A percentile compares a stretch with the other conserved stretches of the same genome.
phyloP scores from a whole-genome alignment of 768 basidiomycete species.

The Podaxis sp. region DNA sequence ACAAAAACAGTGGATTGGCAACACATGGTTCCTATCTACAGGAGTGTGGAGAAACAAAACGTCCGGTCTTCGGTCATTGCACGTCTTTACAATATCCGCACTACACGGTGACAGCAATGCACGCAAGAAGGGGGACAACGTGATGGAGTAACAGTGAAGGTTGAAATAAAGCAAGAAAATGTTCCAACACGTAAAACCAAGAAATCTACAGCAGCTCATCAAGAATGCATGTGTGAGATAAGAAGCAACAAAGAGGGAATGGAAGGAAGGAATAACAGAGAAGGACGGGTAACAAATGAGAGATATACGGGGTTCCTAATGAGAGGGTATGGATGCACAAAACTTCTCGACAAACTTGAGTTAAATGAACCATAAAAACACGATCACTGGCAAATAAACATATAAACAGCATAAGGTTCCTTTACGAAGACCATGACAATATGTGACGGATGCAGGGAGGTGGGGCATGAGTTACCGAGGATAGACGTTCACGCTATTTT shows the following conservation, averaged over 20 bases:
- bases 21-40: neutral
- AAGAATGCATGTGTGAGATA: conserved; percentile 4
- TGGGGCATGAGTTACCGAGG: conserved; percentile 70
- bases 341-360: conserved; percentile 7
- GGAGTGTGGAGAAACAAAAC: neutral
- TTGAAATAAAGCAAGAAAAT: neutral
- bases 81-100: conserved; percentile 18
- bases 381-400: neutral
- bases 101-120: neutral
- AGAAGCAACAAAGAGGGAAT: neutral
- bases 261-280: neutral
- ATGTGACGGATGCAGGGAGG: conserved; percentile 49
- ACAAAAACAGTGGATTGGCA: neutral
- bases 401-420: conserved; percentile 2
- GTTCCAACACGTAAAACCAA: neutral
- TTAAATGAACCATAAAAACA: neutral
- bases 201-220: conserved; percentile 14
- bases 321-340: conserved; percentile 1
- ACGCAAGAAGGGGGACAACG: neutral
- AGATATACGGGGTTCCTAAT: conserved; percentile 1
- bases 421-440: neutral
- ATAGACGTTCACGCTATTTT: neutral
- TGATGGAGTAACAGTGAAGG: neutral
- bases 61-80: neutral
- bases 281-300: neutral